These are phyloP conservation scores for Ceratocystis cubensis DNA, from an alignment of 2,329 filamentous ascomycete species.

Conservation along the genomic window DNA sequence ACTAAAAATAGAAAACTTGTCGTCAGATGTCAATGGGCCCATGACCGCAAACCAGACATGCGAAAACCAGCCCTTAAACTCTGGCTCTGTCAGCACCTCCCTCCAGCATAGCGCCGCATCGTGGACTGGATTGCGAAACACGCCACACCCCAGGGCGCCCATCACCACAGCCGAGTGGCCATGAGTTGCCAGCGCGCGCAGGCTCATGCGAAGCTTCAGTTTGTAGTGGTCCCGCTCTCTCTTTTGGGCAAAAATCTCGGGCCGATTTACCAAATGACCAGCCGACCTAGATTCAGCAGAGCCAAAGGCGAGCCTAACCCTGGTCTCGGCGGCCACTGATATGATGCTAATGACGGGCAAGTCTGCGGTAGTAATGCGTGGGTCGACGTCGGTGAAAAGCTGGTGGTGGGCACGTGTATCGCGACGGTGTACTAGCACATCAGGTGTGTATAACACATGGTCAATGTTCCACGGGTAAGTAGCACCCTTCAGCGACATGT, in stretches of 20 bases:
- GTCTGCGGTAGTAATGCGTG: constrained; percentile 22
- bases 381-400: constrained; percentile 31
- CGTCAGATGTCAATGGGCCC: neutral
- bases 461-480: constrained; percentile 42
- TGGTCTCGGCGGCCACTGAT: constrained; percentile 44
- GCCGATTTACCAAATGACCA: constrained; percentile 23
- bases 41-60: constrained; percentile 17
- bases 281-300: neutral
- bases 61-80: constrained; percentile 53
- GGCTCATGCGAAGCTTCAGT: constrained; percentile 48
- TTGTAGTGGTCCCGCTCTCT: constrained; percentile 43
- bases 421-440: constrained; percentile 45
- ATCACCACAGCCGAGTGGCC: constrained; percentile 49
- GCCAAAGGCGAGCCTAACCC: neutral
- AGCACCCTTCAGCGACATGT: constrained; percentile 33
- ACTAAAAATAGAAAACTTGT: constrained; percentile 6
- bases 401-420: constrained; percentile 35
- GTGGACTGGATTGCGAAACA: constrained; percentile 47
- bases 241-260: constrained; percentile 31
- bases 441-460: constrained; percentile 47
- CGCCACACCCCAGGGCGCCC: constrained; percentile 57
- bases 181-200: constrained; percentile 46
- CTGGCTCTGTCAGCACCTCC: constrained; percentile 45
- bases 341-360: constrained; percentile 47
- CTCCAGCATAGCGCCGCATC: constrained; percentile 52